phyloP scores from a whole-genome alignment of 345 rosid genomes.

The Lepidium didymum region DNA sequence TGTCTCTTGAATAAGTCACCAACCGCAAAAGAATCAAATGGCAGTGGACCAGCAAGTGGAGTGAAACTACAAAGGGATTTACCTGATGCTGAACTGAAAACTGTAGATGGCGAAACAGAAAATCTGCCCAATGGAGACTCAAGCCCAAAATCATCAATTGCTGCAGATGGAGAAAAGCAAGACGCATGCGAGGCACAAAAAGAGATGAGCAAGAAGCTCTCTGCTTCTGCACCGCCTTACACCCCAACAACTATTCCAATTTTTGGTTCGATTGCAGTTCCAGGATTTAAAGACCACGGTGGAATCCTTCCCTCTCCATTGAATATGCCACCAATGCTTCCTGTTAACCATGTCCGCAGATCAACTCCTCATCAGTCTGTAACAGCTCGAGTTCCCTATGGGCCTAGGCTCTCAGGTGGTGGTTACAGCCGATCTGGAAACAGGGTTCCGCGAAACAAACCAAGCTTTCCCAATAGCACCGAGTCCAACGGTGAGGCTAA shows the following conservation, averaged over 20 bases:
- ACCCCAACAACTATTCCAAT: constrained; percentile 72
- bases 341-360: constrained; percentile 63
- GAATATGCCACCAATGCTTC: constrained; percentile 74
- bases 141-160: constrained; percentile 27
- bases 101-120: constrained; percentile 28
- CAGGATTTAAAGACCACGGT: constrained; percentile 72
- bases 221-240: constrained; percentile 96
- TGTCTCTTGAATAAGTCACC: constrained; percentile 21
- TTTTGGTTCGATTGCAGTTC: constrained; percentile 69
- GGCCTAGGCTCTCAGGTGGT: constrained; percentile 94
- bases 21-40: constrained; percentile 25
- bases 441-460: constrained; percentile 58
- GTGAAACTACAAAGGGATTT: constrained; percentile 30
- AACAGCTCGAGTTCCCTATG: constrained; percentile 92
- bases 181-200: constrained; percentile 58
- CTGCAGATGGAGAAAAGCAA: constrained; percentile 52
- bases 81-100: constrained; percentile 28
- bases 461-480: constrained; percentile 39
- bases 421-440: constrained; percentile 75
- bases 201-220: constrained; percentile 77
- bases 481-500: constrained; percentile 54
- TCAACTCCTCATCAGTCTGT: constrained; percentile 86
- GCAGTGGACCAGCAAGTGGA: constrained; percentile 24
- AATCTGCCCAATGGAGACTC: constrained; percentile 33
- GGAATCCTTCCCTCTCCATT: constrained; percentile 94